Conservation (phyloP, 2,329 filamentous ascomycete genomes). For the Drechslerella stenobrocha region DNA sequence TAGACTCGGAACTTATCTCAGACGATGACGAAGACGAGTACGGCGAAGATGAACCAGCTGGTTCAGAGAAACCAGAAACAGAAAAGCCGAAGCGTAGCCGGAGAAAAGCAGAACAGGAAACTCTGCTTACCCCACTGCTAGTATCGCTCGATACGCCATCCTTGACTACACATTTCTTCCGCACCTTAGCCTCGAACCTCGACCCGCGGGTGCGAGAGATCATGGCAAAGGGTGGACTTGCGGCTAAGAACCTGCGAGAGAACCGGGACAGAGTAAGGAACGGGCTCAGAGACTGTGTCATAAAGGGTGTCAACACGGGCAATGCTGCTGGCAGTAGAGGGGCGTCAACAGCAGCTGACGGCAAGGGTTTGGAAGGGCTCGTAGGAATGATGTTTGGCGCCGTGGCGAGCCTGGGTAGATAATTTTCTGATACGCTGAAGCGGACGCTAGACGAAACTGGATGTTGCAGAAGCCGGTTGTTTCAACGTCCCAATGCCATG, state of each 20-base stretch:
- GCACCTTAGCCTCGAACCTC: slow-evolving; percentile 77
- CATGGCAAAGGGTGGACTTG: slow-evolving; percentile 76
- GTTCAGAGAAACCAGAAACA: slow-evolving; percentile 16
- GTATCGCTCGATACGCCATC: slow-evolving; percentile 82
- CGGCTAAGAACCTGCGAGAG: slow-evolving; percentile 75
- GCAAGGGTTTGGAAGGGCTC: slow-evolving; percentile 39
- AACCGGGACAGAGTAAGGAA: slow-evolving; percentile 76
- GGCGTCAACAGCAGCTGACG: slow-evolving; percentile 11
- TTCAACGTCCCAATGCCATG: too few species aligned
- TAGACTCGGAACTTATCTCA: slow-evolving; percentile 1
- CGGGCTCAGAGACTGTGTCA: slow-evolving; percentile 78
- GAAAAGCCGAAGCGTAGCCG: slow-evolving; percentile 16
- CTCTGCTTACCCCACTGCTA: slow-evolving; percentile 73
- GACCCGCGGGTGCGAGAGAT: slow-evolving; percentile 81
- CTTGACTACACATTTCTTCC: slow-evolving; percentile 89
- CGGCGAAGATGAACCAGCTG: slow-evolving; percentile 22
- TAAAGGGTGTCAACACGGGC: slow-evolving; percentile 62
- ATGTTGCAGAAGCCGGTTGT: too few species aligned
- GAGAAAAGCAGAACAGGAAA: slow-evolving; percentile 53
- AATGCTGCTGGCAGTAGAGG: slow-evolving; percentile 23
- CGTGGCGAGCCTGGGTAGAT: slow-evolving; percentile 40
- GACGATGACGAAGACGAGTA: slow-evolving; percentile 14
- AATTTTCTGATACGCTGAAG: slow-evolving; percentile 11
- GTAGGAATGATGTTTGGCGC: slow-evolving; percentile 48
- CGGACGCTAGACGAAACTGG: too few species aligned